Evolutionary conservation across 2,329 filamentous ascomycete genomes (phyloP), one percentile per base, ranked within the genome.

Genomic region (Phyllosticta capitalensis): DNA sequence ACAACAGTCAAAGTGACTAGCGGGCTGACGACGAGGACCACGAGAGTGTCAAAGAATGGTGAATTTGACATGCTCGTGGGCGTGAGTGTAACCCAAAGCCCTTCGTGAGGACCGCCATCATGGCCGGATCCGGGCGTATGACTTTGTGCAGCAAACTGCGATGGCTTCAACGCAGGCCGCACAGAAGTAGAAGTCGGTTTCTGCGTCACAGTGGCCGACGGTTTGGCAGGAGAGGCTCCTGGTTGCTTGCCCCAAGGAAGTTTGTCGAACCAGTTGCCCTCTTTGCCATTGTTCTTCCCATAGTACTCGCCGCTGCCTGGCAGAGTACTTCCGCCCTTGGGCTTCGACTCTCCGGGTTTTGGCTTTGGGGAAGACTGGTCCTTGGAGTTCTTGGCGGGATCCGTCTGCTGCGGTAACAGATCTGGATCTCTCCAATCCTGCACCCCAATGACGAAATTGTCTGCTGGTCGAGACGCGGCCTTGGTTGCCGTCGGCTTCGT

Each of bases 11-110:
- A 75, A 0, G 94, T 97, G 56, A 97, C 86, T 14, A 99, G 76
- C 7, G 94, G 94, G 68, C 92, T 96, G 58, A 97, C 86, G 30
- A 99, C 91, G n/a, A 99, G 79, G 9, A 99, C 91, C n/a, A 97
- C 79, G 2, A 99, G 81, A 0, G 92, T 97, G 70, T 99, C 94
- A 66, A 97, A 92, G 76, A 99, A 96, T 0, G 94, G 92, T 66
- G 88, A 95, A 5, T 88, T 88, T 63, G 90, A 92, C 76, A 87
- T 84, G 72, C 85, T 92, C 0, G 91, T 92, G 1, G 92, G 94
- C 0, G 90, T 94, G 59, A 99, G 84, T 7, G 94, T 96, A n/a
- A 99, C 90, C 91, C 91, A 97, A 4, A 99, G 82, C 1, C 91
- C 92, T 66, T 94, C 86, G 64, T 86, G 86, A 12, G 79, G 77